Percentiles rank a stretch among this genome's conserved stretches.
Conservation (phyloP, 805 yeast genomes). For the Maudiozyma turicensis region DNA sequence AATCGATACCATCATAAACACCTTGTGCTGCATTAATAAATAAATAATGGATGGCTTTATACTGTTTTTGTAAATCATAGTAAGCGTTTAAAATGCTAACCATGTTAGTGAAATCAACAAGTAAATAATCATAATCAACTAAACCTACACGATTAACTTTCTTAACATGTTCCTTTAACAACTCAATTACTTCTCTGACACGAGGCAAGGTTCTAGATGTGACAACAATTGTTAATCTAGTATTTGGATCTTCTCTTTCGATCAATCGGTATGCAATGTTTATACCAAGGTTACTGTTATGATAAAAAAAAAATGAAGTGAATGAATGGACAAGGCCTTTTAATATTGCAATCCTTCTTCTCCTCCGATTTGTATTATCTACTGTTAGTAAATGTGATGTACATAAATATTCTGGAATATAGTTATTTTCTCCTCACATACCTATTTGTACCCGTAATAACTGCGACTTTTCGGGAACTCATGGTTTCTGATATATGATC, state of each 20-base stretch:
- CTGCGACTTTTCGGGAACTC: slow-evolving; percentile 31
- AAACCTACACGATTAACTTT: slow-evolving; percentile 39
- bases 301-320: neutral
- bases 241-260: slow-evolving; percentile 42
- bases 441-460: slow-evolving; percentile 35
- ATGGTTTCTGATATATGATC: neutral
- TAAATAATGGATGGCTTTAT: slow-evolving; percentile 61
- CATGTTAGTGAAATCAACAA: slow-evolving; percentile 89
- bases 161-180: slow-evolving; percentile 39
- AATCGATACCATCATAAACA: slow-evolving; percentile 76
- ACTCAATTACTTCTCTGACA: slow-evolving; percentile 62
- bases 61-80: slow-evolving; percentile 57
- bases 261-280: slow-evolving; percentile 76
- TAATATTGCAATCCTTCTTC: neutral
- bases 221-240: slow-evolving; percentile 66
- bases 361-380: neutral
- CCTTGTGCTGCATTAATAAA: slow-evolving; percentile 89
- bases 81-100: slow-evolving; percentile 69
- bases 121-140: slow-evolving; percentile 76
- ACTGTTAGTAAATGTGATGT: neutral
- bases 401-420: neutral
- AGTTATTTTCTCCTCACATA: neutral
- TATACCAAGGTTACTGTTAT: slow-evolving; percentile 63
- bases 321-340: neutral
- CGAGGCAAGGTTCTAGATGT: slow-evolving; percentile 85